Evolutionary conservation across 352 stramenopile genomes (phyloP).

Genomic region (Phytopythium kandeliae): DNA sequence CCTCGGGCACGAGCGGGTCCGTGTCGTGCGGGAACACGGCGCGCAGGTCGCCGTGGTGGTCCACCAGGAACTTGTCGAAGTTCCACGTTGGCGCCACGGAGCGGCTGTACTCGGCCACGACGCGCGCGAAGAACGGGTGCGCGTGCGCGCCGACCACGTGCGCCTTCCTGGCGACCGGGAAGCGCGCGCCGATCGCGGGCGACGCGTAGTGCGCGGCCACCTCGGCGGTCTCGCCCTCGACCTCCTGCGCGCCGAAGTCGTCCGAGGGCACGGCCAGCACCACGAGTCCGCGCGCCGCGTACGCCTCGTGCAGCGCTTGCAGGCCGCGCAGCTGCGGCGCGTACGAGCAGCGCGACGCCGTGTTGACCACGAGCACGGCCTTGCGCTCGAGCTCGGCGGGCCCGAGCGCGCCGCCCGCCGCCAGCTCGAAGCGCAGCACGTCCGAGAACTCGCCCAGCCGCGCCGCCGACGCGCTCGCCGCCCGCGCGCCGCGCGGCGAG

Average conservation of each 20-base stretch:
- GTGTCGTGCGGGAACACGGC: constrained; percentile 75
- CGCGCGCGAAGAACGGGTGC: constrained; percentile 58
- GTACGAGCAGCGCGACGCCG: constrained; percentile 50
- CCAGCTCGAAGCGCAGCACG: constrained; percentile 36
- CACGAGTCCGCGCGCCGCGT: constrained; percentile 32
- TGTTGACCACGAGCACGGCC: constrained; percentile 64
- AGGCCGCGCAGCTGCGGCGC: constrained; percentile 45
- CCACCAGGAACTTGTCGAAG: constrained; percentile 80
- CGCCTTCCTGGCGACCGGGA: constrained; percentile 47
- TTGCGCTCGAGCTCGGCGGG: constrained; percentile 30
- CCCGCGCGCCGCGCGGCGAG: not conserved
- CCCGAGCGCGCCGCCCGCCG: constrained; percentile 20
- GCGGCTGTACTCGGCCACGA: constrained; percentile 55
- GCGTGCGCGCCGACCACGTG: constrained; percentile 36
- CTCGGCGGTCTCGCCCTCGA: constrained; percentile 26
- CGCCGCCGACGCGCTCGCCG: not conserved
- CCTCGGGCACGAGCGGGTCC: constrained; percentile 48
- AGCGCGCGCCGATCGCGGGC: constrained; percentile 31
- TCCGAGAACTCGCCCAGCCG: constrained; percentile 33
- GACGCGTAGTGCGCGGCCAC: constrained; percentile 38
- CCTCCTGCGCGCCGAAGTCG: constrained; percentile 60
- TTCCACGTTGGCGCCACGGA: constrained; percentile 75
- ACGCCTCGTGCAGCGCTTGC: constrained; percentile 46
- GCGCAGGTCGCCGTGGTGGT: constrained; percentile 47
- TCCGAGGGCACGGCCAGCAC: constrained; percentile 64